Percentiles rank a stretch among this genome's conserved stretches.
phyloP scores from a whole-genome alignment of 257 asterid genomes.

The Jaltomata sinuosa region DNA sequence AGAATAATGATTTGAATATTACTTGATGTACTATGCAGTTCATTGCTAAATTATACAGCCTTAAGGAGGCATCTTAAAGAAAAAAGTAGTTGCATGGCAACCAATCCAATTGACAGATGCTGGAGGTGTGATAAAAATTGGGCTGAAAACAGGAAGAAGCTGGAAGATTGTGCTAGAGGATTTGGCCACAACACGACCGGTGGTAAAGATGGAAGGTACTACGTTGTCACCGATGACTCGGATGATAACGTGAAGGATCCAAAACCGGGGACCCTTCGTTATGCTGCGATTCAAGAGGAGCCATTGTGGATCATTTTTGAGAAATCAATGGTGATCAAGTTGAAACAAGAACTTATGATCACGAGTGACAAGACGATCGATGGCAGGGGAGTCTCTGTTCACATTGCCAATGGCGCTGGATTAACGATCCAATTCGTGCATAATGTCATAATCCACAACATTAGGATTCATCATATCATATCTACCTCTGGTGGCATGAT shows the following conservation, averaged over 20 bases:
- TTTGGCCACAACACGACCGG: constrained; percentile 8
- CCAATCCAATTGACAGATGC: background rate
- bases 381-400: constrained; percentile 42
- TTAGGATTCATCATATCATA: constrained; percentile 37
- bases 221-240: constrained; percentile 35
- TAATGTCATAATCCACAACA: constrained; percentile 40
- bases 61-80: background rate
- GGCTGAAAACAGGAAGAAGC: background rate
- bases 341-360: constrained; percentile 35
- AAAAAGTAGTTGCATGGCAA: background rate
- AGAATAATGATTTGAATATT: background rate
- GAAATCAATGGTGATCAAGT: constrained; percentile 36
- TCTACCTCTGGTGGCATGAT: constrained; percentile 39
- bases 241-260: constrained; percentile 29
- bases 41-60: constrained; percentile 1
- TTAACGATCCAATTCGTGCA: constrained; percentile 39
- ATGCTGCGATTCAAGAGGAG: constrained; percentile 41
- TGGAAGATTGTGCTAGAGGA: background rate
- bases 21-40: constrained; percentile 7
- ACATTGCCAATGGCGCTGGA: constrained; percentile 50
- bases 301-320: constrained; percentile 8
- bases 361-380: constrained; percentile 49
- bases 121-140: background rate
- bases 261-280: constrained; percentile 43
- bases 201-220: constrained; percentile 30